Base-by-base conservation (phyloP, 2,329 filamentous ascomycete species). In the Rasamsonia emersonii region DNA sequence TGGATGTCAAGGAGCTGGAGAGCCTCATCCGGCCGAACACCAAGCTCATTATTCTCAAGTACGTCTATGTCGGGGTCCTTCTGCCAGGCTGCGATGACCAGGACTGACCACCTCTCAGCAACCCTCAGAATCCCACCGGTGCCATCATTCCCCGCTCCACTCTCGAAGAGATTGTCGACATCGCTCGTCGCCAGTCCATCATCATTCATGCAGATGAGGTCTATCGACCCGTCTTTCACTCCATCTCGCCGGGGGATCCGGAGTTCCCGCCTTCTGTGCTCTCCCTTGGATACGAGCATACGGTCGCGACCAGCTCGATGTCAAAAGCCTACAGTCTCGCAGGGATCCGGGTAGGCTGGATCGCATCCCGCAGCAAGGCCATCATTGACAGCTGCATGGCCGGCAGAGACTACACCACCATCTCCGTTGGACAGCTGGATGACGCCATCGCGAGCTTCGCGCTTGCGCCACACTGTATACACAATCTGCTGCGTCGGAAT, bases 241-340 rank as follows among this genome's bases (percentile, higher is more conserved):
- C 72, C 32, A 73, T 73, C 51, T 67, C 57, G 18, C 70, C 72
- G 0, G 54, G 67, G 18, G 66, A 72, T 36, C 44, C 58, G 3
- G 67, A 70, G 13, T 71, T 72, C 35, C 82, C 73, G 2, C 79
- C 82, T 0, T 86, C 83, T 0, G 68, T 79, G 8, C 65, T 86
- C 1, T 75, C 81, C 0, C 64, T 91, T 25, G 79, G 77, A 25
- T 91, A 93, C 56, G 61, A 71, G 3, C 79, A 77, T 35, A 71
- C 74, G 14, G 67, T 93, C 18, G 75, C 76, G 9, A 91, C 83
- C 0, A 80, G 86, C 9, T 88, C 82, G 11, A 75, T 93, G 66
- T 89, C 82, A 16, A 93, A 93, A 60, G 82, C 84, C 0, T 94
- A 86, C 59, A 77, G 82, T 2, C 63, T 94, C 4, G 84, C 86